These are phyloP conservation scores for Pseudonitzschia multiseries DNA, from an alignment of 108 stramenopile species.

Conservation along the genomic window DNA sequence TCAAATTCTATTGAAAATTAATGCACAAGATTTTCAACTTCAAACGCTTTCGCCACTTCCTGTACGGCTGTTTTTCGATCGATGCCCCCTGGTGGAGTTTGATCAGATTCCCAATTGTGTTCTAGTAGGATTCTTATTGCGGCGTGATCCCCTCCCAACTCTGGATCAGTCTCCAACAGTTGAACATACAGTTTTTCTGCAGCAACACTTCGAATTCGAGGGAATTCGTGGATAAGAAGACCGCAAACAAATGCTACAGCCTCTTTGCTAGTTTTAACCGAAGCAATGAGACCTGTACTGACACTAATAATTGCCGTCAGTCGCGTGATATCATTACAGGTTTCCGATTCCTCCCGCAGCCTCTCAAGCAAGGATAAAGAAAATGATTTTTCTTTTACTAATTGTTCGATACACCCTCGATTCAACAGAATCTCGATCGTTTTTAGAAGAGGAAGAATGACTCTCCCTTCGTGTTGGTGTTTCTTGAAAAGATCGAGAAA, in stretches of 20 bases:
- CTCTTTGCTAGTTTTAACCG: conserved; percentile 7
- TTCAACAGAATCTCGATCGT: conserved; percentile 74
- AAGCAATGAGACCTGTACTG: conserved; percentile 48
- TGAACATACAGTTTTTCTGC: conserved; percentile 89
- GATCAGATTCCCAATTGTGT: conserved; percentile 26
- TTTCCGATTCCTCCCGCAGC: conserved; percentile 53
- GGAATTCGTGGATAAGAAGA: conserved; percentile 84
- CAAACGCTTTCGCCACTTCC: conserved; percentile 16
- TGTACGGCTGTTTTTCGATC: conserved; percentile 39
- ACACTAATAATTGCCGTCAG: conserved; percentile 66
- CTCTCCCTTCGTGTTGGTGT: conserved; percentile 56
- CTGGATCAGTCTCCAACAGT: conserved; percentile 59
- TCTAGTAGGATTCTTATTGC: conserved; percentile 18
- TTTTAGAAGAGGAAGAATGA: conserved; percentile 74
- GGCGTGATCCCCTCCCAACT: conserved; percentile 12
- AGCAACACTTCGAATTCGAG: conserved; percentile 77
- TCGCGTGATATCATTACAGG: conserved; percentile 72
- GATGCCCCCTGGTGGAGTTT: background rate
- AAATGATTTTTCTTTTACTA: conserved; percentile 46
- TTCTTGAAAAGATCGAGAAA: conserved; percentile 46
- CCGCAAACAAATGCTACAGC: conserved; percentile 62
- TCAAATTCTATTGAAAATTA: too few relatives aligned
- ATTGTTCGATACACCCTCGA: conserved; percentile 62
- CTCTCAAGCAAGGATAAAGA: conserved; percentile 38
- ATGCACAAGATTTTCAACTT: background rate